Percentiles rank a stretch among this genome's conserved stretches.
Conservation (phyloP, 805 yeast genomes). For the Schwanniomyces pseudopolymorphus region DNA sequence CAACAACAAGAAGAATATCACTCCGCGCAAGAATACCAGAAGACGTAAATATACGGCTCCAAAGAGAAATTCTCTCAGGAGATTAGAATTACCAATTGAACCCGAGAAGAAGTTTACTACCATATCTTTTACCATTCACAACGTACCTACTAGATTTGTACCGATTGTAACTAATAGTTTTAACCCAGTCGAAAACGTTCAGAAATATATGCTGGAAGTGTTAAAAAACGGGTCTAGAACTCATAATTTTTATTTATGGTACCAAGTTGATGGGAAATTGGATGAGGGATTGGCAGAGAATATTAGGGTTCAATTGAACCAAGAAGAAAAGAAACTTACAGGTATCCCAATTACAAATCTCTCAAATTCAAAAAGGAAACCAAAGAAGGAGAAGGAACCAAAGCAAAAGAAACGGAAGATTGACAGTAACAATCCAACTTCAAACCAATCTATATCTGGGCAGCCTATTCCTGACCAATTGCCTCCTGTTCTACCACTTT, state of each 20-base stretch:
- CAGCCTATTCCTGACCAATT: not conserved
- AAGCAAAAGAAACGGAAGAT: slow-evolving; percentile 14
- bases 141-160: slow-evolving; percentile 64
- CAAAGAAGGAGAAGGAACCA: slow-evolving; percentile 25
- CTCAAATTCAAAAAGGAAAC: slow-evolving; percentile 30
- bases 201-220: slow-evolving; percentile 58
- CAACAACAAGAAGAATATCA: slow-evolving; percentile 14
- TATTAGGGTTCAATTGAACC: slow-evolving; percentile 55
- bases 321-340: slow-evolving; percentile 49
- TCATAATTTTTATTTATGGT: slow-evolving; percentile 73
- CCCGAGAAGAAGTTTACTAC: slow-evolving; percentile 57
- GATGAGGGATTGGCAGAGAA: slow-evolving; percentile 68
- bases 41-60: slow-evolving; percentile 10
- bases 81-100: slow-evolving; percentile 33
- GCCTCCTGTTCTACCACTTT: not conserved
- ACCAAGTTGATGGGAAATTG: slow-evolving; percentile 72
- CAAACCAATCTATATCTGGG: not conserved
- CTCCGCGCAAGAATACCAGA: slow-evolving; percentile 12
- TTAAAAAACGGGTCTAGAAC: slow-evolving; percentile 60
- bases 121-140: slow-evolving; percentile 61
- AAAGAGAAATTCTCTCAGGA: slow-evolving; percentile 14
- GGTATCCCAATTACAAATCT: slow-evolving; percentile 27
- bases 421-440: slow-evolving; percentile 6
- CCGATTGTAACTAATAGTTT: slow-evolving; percentile 70
- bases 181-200: slow-evolving; percentile 54